phyloP scores from a whole-genome alignment of 257 asterid species.

The Solanum appendiculatum region DNA sequence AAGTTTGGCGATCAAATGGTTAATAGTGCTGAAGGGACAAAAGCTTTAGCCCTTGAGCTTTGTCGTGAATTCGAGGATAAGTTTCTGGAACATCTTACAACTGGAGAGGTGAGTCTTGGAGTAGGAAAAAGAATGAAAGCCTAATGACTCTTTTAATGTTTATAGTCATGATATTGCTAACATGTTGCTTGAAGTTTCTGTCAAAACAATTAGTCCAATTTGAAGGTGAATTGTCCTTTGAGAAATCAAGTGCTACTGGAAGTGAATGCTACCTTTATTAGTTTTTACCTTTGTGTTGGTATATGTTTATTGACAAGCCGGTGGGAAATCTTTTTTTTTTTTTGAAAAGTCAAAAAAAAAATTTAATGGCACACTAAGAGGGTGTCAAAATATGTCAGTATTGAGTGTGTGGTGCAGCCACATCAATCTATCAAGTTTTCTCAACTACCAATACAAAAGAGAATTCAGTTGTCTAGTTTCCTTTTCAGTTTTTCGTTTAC shows the following conservation, averaged over 20 bases:
- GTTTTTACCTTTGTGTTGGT: not conserved
- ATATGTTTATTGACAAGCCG: not conserved
- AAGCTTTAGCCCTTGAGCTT: slow-evolving; percentile 94
- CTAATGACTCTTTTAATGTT: not conserved
- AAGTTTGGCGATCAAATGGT: slow-evolving; percentile 94
- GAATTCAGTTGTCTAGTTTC: not conserved
- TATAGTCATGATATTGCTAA: not conserved
- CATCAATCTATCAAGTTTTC: not conserved
- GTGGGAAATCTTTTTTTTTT: not conserved
- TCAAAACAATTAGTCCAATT: not conserved
- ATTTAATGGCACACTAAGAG: not conserved
- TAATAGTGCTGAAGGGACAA: slow-evolving; percentile 83
- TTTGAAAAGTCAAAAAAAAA: not conserved
- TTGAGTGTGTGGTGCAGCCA: not conserved
- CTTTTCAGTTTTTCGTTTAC: not conserved
- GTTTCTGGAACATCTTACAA: slow-evolving; percentile 89
- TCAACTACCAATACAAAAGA: not conserved
- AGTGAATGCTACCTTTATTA: not conserved
- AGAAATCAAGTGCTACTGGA: not conserved
- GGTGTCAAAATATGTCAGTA: not conserved
- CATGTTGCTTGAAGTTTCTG: not conserved
- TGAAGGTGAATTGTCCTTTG: not conserved
- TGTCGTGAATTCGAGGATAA: slow-evolving; percentile 99
- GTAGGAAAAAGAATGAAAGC: not conserved
- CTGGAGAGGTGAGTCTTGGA: slow-evolving; percentile 69